These are phyloP conservation scores for Pleurotus platypus DNA, from an alignment of 768 basidiomycete species.

Conservation along the genomic window DNA sequence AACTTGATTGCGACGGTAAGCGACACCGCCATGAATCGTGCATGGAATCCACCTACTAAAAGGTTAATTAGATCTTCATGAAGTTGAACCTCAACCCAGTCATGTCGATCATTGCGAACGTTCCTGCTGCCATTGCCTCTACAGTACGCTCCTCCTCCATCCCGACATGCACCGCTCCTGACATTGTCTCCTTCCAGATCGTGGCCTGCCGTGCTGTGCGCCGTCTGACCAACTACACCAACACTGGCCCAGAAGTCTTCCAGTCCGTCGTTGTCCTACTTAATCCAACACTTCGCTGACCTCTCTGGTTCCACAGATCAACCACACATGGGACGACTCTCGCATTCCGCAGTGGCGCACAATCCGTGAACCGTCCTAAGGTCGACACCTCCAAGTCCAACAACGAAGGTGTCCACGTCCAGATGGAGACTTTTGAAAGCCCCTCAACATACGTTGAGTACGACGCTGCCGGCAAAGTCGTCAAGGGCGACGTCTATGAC, in stretches of 20 bases:
- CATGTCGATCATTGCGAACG: constrained; percentile 54
- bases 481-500: constrained; percentile 45
- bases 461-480: constrained; percentile 52
- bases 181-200: constrained; percentile 38
- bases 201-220: constrained; percentile 61
- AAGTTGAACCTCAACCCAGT: constrained; percentile 49
- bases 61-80: constrained; percentile 38
- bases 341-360: constrained; percentile 50
- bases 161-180: background rate
- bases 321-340: constrained; percentile 53
- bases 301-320: constrained; percentile 10
- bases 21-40: background rate
- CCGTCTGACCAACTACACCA: constrained; percentile 56
- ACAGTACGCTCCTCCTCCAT: constrained; percentile 40
- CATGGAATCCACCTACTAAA: no score
- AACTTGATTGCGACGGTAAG: constrained; percentile 55
- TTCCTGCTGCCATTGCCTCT: constrained; percentile 52
- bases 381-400: constrained; percentile 23
- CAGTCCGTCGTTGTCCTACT: constrained; percentile 33
- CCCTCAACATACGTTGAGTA: constrained; percentile 44
- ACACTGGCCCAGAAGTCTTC: constrained; percentile 47
- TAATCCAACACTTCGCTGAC: no score
- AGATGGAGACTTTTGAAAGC: constrained; percentile 29
- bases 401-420: constrained; percentile 41
- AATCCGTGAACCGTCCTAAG: constrained; percentile 27